Conservation (phyloP, 192 early-diverging fungal genomes). For the Dissophora globulifera region DNA sequence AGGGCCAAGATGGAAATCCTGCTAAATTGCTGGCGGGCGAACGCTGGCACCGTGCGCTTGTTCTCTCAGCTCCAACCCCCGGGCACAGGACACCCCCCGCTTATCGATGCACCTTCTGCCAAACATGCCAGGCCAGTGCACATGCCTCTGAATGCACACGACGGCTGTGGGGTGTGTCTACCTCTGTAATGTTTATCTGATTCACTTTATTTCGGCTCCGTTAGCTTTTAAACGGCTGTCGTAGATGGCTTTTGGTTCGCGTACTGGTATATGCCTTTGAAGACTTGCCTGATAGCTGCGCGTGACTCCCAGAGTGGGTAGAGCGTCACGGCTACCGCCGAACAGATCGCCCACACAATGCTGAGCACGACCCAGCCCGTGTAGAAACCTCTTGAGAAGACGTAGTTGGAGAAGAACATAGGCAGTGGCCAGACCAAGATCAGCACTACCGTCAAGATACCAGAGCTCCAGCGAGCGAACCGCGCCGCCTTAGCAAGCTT, state of each 20-base stretch:
- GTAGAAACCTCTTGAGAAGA: slow-evolving; percentile 73
- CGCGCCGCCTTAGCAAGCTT: slow-evolving; percentile 61
- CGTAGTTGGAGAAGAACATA: slow-evolving; percentile 71
- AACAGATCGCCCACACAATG: slow-evolving; percentile 70
- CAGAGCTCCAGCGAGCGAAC: slow-evolving; percentile 65
- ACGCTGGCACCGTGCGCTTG: too few relatives aligned
- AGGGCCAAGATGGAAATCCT: too few relatives aligned
- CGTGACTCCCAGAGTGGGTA: slow-evolving; percentile 63
- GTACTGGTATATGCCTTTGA: slow-evolving; percentile 13
- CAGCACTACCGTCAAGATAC: slow-evolving; percentile 65
- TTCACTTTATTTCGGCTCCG: too few relatives aligned
- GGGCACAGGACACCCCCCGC: too few relatives aligned
- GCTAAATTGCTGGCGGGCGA: too few relatives aligned
- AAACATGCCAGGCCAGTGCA: too few relatives aligned
- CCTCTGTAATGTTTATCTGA: too few relatives aligned
- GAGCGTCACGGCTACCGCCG: slow-evolving; percentile 63
- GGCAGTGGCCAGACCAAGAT: slow-evolving; percentile 79
- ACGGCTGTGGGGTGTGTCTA: too few relatives aligned
- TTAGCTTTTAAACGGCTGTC: slow-evolving; percentile 19
- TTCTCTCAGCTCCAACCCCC: too few relatives aligned
- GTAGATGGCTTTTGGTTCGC: slow-evolving; percentile 11
- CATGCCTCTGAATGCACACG: too few relatives aligned
- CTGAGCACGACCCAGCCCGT: slow-evolving; percentile 75
- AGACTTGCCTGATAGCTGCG: slow-evolving; percentile 23
- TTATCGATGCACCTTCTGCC: too few relatives aligned